phyloP scores from a whole-genome alignment of 768 basidiomycete genomes.

The Lentinula boryana region DNA sequence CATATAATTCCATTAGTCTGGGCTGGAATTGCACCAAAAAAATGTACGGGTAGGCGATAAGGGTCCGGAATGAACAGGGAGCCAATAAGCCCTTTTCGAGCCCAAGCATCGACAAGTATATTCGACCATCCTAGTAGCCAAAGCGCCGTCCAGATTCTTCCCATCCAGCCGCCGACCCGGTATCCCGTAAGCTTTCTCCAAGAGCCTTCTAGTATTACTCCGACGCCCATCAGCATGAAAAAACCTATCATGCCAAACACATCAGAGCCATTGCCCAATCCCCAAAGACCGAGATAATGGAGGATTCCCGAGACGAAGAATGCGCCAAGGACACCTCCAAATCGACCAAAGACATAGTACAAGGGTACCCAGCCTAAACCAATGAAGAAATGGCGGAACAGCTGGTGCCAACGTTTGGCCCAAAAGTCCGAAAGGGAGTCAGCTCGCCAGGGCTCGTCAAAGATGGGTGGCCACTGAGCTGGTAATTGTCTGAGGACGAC shows the following conservation, averaged over 20 bases:
- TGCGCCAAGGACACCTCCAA: constrained; percentile 38
- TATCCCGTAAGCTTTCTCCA: constrained; percentile 40
- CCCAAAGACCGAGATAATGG: constrained; percentile 54
- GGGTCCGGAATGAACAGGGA: constrained; percentile 13
- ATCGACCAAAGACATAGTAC: constrained; percentile 31
- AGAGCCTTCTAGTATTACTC: constrained; percentile 39
- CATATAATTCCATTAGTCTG: not conserved
- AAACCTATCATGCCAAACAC: constrained; percentile 26
- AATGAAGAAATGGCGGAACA: constrained; percentile 55
- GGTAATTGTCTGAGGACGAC: constrained; percentile 41
- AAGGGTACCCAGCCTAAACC: constrained; percentile 42
- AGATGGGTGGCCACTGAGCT: constrained; percentile 58
- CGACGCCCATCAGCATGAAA: constrained; percentile 54
- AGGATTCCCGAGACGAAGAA: constrained; percentile 57
- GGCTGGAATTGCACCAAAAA: not conserved
- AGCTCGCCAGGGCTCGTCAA: constrained; percentile 49
- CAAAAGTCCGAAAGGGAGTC: constrained; percentile 61
- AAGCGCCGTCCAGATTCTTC: constrained; percentile 43
- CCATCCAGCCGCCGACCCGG: constrained; percentile 39
- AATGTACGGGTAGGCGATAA: not conserved
- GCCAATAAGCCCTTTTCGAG: constrained; percentile 33
- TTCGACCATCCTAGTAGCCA: constrained; percentile 47
- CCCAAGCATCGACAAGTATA: constrained; percentile 45
- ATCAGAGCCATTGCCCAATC: constrained; percentile 32
- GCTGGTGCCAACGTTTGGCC: constrained; percentile 64